Base-by-base conservation (phyloP, 805 yeast genomes). In the Candida jianshihensis region DNA sequence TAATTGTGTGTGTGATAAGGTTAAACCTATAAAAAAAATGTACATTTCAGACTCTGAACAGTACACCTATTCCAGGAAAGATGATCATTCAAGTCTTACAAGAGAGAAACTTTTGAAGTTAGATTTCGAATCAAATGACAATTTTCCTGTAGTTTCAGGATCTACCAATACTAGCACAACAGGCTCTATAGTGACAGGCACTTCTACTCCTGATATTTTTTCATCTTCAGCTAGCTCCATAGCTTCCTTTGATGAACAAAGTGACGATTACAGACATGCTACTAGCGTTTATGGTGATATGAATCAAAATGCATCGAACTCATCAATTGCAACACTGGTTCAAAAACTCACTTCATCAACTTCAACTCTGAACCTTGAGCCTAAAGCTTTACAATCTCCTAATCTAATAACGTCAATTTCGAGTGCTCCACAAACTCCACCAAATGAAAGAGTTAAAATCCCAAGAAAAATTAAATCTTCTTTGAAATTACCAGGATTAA, bases 401-500 rank as follows among this genome's bases (percentile, higher is more conserved):
- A 22, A 15, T 5, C 18, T 22, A 7, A 21, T 20, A 24, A 22
- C 11, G 4, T 24, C 30, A 22, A 13, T 35, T 14, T n/a, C 28
- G 33, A 35, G 27, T 38, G 38, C 35, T 33, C 37, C 35, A 33
- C 38, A 36, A 37, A 44, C 38, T 28, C 42, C 36, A 10, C 27
- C 39, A 31, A 30, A 30, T 18, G 29, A 19, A 21, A 7, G 2
- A 25, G 21, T 4, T 11, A 30, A 21, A 16, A 26, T 29, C 14
- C 50, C 53, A 35, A 41, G 43, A 32, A 42, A 43, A 18, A 40
- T 51, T 24, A 66, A 66, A 44, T 64, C 71, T 2, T 65, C 71
- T 7, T 54, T 76, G 24, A 76, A 73, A 48, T 64, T 71, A 19
- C 63, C 68, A n/a, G 53, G 59, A 6, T 44, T 68, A 24, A 44